phyloP scores from a whole-genome alignment of 208 protist species.

The Leishmania mexicana region DNA sequence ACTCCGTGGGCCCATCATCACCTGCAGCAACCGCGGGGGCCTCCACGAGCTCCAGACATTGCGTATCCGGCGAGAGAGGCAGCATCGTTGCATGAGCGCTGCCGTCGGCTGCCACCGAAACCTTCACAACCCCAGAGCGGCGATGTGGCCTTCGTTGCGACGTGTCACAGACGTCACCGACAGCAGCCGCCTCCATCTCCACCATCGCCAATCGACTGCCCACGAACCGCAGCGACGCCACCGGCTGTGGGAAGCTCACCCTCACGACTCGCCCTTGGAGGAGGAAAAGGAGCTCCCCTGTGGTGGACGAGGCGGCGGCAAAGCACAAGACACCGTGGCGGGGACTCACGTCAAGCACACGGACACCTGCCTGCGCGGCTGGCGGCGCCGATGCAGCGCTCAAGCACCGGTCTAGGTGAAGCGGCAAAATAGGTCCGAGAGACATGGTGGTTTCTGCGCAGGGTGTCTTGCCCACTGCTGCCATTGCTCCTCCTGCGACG shows the following conservation, averaged over 20 bases:
- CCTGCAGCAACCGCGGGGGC: not conserved
- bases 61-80: slow-evolving; percentile 9
- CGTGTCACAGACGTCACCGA: not conserved
- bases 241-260: slow-evolving; percentile 33
- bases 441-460: no score
- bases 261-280: slow-evolving; percentile 32
- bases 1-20: not conserved
- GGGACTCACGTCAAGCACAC: slow-evolving; percentile 23
- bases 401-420: slow-evolving; percentile 26
- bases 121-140: slow-evolving; percentile 26
- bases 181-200: slow-evolving; percentile 8
- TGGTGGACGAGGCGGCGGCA: not conserved
- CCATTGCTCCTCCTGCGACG: not conserved
- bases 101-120: slow-evolving; percentile 7
- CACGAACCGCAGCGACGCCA: slow-evolving; percentile 31
- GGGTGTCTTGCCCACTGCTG: not conserved
- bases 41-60: slow-evolving; percentile 26
- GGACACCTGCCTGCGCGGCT: not conserved
- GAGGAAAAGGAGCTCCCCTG: slow-evolving; percentile 15
- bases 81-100: slow-evolving; percentile 19
- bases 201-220: slow-evolving; percentile 13
- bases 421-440: slow-evolving; percentile 14
- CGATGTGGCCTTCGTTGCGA: not conserved
- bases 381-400: slow-evolving; percentile 1
- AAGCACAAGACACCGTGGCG: slow-evolving; percentile 25